Evolutionary conservation across 495 filamentous ascomycete genomes (phyloP).

Genomic region (Chaetomium cochliodes): DNA sequence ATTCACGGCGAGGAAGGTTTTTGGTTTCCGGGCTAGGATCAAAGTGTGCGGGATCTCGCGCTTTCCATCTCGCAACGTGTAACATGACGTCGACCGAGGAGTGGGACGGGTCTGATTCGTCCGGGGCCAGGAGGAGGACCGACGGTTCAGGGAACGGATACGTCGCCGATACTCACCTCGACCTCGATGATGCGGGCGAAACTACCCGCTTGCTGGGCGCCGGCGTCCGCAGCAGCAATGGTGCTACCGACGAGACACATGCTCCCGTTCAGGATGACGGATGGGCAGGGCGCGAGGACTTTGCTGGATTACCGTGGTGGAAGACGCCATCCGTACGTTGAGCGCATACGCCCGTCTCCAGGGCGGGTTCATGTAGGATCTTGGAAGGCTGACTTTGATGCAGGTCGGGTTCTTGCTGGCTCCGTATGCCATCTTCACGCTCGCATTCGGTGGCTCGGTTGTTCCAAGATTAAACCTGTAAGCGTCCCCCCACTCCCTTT

Average conservation of each 20-base stretch:
- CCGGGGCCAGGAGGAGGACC: neutral
- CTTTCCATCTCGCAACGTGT: neutral
- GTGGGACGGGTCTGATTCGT: neutral
- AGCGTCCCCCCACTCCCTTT: slow-evolving; percentile 9
- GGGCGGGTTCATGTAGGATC: neutral
- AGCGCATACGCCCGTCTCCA: neutral
- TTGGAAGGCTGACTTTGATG: slow-evolving; percentile 5
- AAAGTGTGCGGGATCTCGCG: neutral
- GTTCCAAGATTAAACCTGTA: slow-evolving; percentile 76
- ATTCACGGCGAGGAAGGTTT: no score
- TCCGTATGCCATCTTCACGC: slow-evolving; percentile 70
- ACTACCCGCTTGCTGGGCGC: slow-evolving; percentile 43
- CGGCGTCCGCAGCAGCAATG: slow-evolving; percentile 6
- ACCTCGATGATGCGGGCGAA: slow-evolving; percentile 42
- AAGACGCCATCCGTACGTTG: slow-evolving; percentile 65
- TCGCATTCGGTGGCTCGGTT: slow-evolving; percentile 79
- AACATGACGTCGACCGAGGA: slow-evolving; percentile 10
- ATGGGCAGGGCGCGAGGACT: slow-evolving; percentile 55
- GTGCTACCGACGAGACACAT: slow-evolving; percentile 8
- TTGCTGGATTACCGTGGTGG: slow-evolving; percentile 66
- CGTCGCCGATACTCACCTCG: neutral
- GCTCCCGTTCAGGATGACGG: slow-evolving; percentile 23
- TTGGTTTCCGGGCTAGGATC: no score
- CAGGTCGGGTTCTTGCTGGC: slow-evolving; percentile 84
- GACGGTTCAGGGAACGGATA: neutral